A percentile compares a stretch with the other conserved stretches of the same genome.
Conservation (phyloP, 192 early-diverging fungal species). For the Diversispora epigaea region DNA sequence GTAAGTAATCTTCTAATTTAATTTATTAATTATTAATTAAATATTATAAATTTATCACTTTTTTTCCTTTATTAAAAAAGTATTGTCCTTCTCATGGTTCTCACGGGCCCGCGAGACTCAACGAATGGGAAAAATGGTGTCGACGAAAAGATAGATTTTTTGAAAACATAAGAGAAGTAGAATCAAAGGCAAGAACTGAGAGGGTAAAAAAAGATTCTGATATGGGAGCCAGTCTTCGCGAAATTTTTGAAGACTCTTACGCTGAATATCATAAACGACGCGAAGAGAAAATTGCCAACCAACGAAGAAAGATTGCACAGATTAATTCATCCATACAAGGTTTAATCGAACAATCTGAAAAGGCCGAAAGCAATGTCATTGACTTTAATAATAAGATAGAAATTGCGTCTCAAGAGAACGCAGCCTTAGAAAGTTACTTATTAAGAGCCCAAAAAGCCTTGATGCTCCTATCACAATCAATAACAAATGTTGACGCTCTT, state of each 20-base stretch:
- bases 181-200: not conserved
- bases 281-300: slow-evolving; percentile 37
- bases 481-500: not conserved
- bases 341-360: not conserved
- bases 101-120: slow-evolving; percentile 33
- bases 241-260: slow-evolving; percentile 45
- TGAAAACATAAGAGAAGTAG: not conserved
- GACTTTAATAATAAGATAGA: not conserved
- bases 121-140: slow-evolving; percentile 49
- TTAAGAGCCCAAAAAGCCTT: not conserved
- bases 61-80: not conserved
- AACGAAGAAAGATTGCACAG: slow-evolving; percentile 30
- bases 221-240: slow-evolving; percentile 35
- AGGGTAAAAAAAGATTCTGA: not conserved
- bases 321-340: not conserved
- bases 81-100: slow-evolving; percentile 49
- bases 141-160: slow-evolving; percentile 45
- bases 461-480: not conserved
- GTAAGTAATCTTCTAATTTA: not conserved
- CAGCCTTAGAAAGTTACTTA: not conserved
- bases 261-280: slow-evolving; percentile 38
- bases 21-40: not conserved
- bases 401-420: not conserved
- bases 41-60: not conserved
- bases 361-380: not conserved